Conservation (phyloP, 225 moss, liverwort and hornwort species). For the Polytrichum formosum region DNA sequence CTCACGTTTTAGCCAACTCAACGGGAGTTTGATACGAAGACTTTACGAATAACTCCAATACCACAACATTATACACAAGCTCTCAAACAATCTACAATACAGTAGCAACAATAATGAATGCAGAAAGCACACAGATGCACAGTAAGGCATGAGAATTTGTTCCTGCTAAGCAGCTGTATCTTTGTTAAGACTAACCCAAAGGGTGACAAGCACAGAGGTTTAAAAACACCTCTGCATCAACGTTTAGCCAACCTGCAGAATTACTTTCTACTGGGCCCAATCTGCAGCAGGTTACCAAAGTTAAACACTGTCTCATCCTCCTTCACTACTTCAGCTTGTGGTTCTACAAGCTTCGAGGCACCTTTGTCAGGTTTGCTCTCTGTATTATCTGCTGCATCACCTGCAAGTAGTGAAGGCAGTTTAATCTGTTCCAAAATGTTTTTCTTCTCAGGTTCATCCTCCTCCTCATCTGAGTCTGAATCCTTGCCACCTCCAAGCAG, state of each 20-base stretch:
- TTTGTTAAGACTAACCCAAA: no score
- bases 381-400: conserved; percentile 7
- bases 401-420: conserved; percentile 24
- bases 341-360: background rate
- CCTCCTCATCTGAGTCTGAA: conserved; percentile 4
- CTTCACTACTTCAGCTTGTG: conserved; percentile 3
- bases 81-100: no score
- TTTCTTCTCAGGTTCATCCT: conserved; percentile 1
- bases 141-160: no score
- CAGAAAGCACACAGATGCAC: no score
- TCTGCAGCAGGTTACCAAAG: conserved; percentile 31
- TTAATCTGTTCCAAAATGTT: conserved; percentile 31
- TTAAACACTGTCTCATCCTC: conserved; percentile 27
- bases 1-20: no score
- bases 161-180: no score
- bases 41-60: no score
- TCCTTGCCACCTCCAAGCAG: conserved; percentile 24
- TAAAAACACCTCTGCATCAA: no score
- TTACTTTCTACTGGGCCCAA: conserved; percentile 15
- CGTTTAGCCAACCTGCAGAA: background rate
- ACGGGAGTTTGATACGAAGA: no score
- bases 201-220: no score
- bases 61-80: no score
- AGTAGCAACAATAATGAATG: no score
- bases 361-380: background rate